Conservation (phyloP, 257 asterid genomes). For the Petrea volubilis region DNA sequence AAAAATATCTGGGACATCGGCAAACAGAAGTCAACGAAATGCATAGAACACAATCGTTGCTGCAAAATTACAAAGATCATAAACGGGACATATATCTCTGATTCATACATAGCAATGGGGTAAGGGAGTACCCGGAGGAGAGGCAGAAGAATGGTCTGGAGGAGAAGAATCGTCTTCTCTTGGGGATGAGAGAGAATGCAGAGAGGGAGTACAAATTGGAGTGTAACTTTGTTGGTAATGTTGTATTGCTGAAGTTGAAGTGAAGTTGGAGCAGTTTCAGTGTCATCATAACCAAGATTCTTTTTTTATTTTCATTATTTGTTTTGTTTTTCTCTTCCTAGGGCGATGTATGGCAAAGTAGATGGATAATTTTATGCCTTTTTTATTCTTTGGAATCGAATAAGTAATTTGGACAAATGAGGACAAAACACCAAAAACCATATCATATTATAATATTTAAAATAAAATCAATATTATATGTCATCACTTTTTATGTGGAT, state of each 20-base stretch:
- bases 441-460: too few relatives aligned
- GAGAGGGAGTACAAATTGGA: slow-evolving; percentile 17
- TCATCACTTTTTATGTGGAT: too few relatives aligned
- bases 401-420: too few relatives aligned
- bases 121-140: slow-evolving; percentile 35
- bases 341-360: background rate
- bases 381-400: too few relatives aligned
- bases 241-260: slow-evolving; percentile 1
- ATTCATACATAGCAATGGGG: background rate
- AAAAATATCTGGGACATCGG: slow-evolving; percentile 5
- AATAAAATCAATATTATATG: too few relatives aligned
- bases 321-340: background rate
- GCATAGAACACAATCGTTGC: background rate
- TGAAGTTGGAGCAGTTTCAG: slow-evolving; percentile 19
- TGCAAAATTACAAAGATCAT: background rate
- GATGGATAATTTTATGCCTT: background rate
- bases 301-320: background rate
- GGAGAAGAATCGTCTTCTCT: slow-evolving; percentile 8
- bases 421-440: too few relatives aligned
- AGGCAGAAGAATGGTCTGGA: background rate
- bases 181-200: slow-evolving; percentile 9
- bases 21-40: slow-evolving; percentile 1
- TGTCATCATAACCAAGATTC: slow-evolving; percentile 20
- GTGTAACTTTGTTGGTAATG: slow-evolving; percentile 12
- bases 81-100: background rate